Base-by-base conservation (phyloP, 768 basidiomycete species). In the Artomyces pyxidatus region DNA sequence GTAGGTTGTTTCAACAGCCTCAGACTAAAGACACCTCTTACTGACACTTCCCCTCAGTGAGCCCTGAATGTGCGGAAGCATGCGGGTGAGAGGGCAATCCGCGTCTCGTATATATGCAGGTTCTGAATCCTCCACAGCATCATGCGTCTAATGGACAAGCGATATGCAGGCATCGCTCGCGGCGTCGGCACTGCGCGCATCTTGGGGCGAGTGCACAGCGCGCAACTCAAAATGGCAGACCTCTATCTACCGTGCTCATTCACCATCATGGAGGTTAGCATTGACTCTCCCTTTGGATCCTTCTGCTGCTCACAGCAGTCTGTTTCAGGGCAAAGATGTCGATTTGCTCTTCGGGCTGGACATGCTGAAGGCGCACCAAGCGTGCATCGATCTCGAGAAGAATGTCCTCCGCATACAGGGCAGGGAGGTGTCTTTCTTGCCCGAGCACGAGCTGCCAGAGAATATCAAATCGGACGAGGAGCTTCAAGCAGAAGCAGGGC, bases 341-440 rank as follows among this genome's bases (percentile, higher is more conserved):
- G 95, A 98, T 61, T 80, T 99, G n/a, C 72, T 99, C 3, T 84
- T 99, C 37, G 96, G 96, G 6, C 76, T 99, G n/a, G 96, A 99
- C 74, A 98, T 98, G 96, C 80, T 98, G 52, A 97, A 92, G 66
- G 88, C 93, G 0, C 89, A 97, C 63, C 93, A 96, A 62, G 95
- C 93, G 5, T 88, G 83, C 61, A 97, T 99, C 64, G 96, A 99
- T 66, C 78, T 99, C 21, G 74, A 83, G 58, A 91, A 91, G 65
- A 80, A 83, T 55, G 87, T 88, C 11, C 80, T 99, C 19, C 78
- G 91, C n/a, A 97, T 99, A 43, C 88, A 92, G 70, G 85, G 80
- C 16, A 78, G 89, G 12, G 90, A 96, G 65, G 84, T 99, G 8
- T 66, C 68, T 16, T 99, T 99, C 73, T 71, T 99, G 4, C 65